Evolutionary conservation across 805 yeast genomes (phyloP).

Genomic region (Teunomyces atbi): DNA sequence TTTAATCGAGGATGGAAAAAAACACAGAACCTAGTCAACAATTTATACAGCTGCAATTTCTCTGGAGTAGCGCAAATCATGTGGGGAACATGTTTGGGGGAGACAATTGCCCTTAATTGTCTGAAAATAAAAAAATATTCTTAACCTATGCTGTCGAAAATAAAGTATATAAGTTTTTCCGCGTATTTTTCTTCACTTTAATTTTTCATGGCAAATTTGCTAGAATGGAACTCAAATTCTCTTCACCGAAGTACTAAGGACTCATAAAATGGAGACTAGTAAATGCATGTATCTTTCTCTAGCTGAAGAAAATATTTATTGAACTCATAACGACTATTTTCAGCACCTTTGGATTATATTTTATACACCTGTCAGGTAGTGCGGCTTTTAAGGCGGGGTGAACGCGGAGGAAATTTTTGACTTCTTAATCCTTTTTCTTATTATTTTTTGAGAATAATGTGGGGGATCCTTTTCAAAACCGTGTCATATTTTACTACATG

Average conservation of each 20-base stretch:
- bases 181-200: too few relatives aligned
- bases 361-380: background rate
- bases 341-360: too few relatives aligned
- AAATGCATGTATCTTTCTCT: too few relatives aligned
- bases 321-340: background rate
- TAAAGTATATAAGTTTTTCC: too few relatives aligned
- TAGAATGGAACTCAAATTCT: too few relatives aligned
- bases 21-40: background rate
- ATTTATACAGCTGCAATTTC: background rate
- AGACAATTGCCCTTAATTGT: background rate
- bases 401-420: background rate
- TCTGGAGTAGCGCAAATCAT: background rate
- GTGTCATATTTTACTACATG: too few relatives aligned
- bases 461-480: background rate
- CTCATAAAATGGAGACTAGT: too few relatives aligned
- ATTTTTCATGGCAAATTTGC: too few relatives aligned
- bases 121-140: background rate
- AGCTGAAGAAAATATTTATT: too few relatives aligned
- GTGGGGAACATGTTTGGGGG: background rate
- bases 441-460: background rate
- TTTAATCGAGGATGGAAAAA: background rate
- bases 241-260: too few relatives aligned
- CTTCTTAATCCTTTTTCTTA: background rate
- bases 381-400: background rate
- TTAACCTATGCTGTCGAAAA: too few relatives aligned